These are phyloP conservation scores for Sutorius eximius DNA, from an alignment of 1,284 basidiomycete genomes.

Conservation along the genomic window DNA sequence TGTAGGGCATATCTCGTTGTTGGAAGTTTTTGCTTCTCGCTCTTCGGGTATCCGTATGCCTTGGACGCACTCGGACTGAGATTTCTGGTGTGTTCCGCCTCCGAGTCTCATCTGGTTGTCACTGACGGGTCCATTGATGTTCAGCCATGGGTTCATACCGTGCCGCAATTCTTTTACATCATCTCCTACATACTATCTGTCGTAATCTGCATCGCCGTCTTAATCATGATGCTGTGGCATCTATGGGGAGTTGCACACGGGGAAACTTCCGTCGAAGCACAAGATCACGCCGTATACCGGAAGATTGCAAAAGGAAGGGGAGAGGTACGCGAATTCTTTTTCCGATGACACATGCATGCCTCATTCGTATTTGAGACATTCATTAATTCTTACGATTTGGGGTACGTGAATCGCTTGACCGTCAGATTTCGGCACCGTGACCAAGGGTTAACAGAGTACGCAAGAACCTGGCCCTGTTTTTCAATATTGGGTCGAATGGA, in stretches of 20 bases:
- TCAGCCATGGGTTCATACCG: slow-evolving; percentile 60
- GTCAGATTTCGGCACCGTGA: background rate
- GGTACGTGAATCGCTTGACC: slow-evolving; percentile 42
- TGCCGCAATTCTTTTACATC: slow-evolving; percentile 72
- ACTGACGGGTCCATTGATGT: slow-evolving; percentile 1
- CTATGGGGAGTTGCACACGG: slow-evolving; percentile 73
- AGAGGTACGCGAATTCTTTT: slow-evolving; percentile 47
- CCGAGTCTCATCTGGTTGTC: background rate
- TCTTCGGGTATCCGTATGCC: slow-evolving; percentile 60
- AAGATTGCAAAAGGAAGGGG: slow-evolving; percentile 68
- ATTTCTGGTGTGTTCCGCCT: slow-evolving; percentile 38
- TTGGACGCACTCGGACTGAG: slow-evolving; percentile 59
- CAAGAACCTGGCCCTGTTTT: slow-evolving; percentile 82
- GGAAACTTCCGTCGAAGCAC: slow-evolving; percentile 90
- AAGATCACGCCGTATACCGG: slow-evolving; percentile 83
- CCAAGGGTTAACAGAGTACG: slow-evolving; percentile 39
- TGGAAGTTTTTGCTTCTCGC: slow-evolving; percentile 55
- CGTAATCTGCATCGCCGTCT: slow-evolving; percentile 78
- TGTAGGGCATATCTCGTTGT: slow-evolving; percentile 72
- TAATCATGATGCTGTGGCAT: slow-evolving; percentile 81
- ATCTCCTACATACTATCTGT: slow-evolving; percentile 75
- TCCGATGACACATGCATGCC: background rate
- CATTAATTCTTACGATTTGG: slow-evolving; percentile 90
- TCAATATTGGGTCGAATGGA: slow-evolving; percentile 80
- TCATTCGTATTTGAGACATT: slow-evolving; percentile 53